A percentile compares a stretch with the other conserved stretches of the same genome.
These are phyloP conservation scores for Rhodotorula sp. DNA, from an alignment of 1,284 basidiomycete genomes.

Conservation along the genomic window DNA sequence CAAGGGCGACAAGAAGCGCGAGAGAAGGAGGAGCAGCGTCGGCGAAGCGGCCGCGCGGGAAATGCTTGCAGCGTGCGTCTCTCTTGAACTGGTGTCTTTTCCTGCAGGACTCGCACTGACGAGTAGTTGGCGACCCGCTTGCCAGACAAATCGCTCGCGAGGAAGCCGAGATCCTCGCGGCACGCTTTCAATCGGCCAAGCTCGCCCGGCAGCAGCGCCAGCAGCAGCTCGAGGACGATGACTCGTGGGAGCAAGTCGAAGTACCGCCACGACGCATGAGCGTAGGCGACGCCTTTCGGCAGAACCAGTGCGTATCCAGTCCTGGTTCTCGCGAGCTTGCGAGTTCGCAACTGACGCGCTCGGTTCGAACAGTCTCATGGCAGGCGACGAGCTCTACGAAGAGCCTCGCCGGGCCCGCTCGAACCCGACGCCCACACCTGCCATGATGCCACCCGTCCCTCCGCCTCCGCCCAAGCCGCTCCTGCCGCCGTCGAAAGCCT, in stretches of 20 bases:
- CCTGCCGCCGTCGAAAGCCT: slow-evolving; percentile 19
- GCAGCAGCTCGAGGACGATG: neutral
- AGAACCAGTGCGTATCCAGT: slow-evolving; percentile 9
- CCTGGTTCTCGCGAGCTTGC: neutral
- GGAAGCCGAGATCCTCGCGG: slow-evolving; percentile 17
- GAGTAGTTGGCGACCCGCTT: neutral
- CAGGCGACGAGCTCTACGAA: neutral
- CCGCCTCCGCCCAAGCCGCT: slow-evolving; percentile 1
- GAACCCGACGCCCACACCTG: neutral
- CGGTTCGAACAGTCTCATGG: neutral
- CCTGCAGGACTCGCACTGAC: neutral
- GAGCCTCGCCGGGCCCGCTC: neutral
- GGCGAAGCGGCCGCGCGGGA: neutral
- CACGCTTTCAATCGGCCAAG: slow-evolving; percentile 10
- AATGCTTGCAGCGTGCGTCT: slow-evolving; percentile 16
- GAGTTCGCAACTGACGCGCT: neutral
- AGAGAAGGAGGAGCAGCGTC: neutral
- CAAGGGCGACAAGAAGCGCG: neutral
- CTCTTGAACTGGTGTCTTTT: too few species aligned
- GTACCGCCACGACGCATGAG: slow-evolving; percentile 5
- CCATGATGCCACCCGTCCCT: neutral
- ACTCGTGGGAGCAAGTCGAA: slow-evolving; percentile 9
- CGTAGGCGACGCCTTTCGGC: slow-evolving; percentile 15
- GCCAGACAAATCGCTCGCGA: slow-evolving; percentile 12
- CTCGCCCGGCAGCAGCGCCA: neutral